A percentile compares a stretch with the other conserved stretches of the same genome.
Evolutionary conservation across 2,329 filamentous ascomycete genomes (phyloP).

Genomic region (Cytospora leucostoma): DNA sequence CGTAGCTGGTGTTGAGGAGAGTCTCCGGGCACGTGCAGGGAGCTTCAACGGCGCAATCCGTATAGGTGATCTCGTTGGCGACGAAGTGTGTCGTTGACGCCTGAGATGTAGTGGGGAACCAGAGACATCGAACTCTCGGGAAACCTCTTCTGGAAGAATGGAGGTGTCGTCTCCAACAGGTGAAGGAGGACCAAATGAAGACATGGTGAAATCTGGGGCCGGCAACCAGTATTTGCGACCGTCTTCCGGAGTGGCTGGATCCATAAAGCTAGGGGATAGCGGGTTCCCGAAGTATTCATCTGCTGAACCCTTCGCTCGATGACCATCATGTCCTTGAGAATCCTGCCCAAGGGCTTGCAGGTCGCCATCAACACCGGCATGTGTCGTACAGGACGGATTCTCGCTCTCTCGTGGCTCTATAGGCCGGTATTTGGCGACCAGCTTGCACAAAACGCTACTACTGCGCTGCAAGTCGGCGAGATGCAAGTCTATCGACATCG

Average conservation of each 20-base stretch:
- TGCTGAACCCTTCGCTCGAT: neutral
- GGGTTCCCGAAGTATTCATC: too few species aligned
- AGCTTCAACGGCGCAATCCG: neutral
- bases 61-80: neutral
- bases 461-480: constrained; percentile 1
- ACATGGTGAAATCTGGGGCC: neutral
- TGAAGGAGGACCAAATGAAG: neutral
- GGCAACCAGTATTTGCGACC: neutral
- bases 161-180: neutral
- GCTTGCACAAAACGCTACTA: neutral
- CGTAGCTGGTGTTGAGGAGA: neutral
- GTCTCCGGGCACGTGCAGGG: neutral
- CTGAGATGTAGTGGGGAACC: neutral
- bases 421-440: neutral
- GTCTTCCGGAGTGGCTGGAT: neutral
- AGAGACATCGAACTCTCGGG: neutral
- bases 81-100: neutral
- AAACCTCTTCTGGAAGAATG: neutral
- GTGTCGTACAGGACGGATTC: neutral
- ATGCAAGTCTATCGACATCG: neutral
- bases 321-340: neutral
- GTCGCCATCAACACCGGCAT: neutral
- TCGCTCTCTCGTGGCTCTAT: neutral
- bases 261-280: neutral
- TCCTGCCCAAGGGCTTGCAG: neutral